These are phyloP conservation scores for Solanum ossicruentum DNA, from an alignment of 257 asterid species.

Conservation along the genomic window DNA sequence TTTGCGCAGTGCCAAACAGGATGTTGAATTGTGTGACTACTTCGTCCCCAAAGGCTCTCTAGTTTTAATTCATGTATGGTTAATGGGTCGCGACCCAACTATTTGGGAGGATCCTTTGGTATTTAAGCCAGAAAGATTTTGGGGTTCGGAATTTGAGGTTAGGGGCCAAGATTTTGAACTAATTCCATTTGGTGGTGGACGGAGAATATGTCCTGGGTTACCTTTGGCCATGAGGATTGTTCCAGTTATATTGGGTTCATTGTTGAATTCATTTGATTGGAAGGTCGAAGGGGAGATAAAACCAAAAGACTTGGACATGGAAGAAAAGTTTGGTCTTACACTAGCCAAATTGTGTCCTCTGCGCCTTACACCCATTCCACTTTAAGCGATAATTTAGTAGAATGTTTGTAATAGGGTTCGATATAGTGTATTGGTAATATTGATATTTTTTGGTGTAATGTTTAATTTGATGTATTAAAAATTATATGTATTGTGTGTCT, in stretches of 20 bases:
- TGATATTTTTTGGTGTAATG: too few species aligned
- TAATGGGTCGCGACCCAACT: background rate
- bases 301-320: background rate
- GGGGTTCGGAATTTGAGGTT: background rate
- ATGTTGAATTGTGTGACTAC: background rate
- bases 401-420: too few species aligned
- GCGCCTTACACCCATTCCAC: background rate
- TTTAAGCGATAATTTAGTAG: background rate
- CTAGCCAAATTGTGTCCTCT: background rate
- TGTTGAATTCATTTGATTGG: background rate
- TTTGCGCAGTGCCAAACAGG: background rate
- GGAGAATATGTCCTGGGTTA: background rate
- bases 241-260: background rate
- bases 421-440: too few species aligned
- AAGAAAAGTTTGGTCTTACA: background rate
- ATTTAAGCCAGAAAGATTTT: slow-evolving; percentile 1
- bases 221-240: background rate
- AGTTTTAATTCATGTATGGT: background rate
- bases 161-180: background rate
- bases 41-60: background rate
- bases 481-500: too few species aligned
- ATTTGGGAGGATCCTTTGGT: background rate
- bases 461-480: too few species aligned
- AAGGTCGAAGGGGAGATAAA: background rate
- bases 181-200: background rate